phyloP scores from a whole-genome alignment of 2,329 filamentous ascomycete genomes.

The Amesomyces nigricolor region DNA sequence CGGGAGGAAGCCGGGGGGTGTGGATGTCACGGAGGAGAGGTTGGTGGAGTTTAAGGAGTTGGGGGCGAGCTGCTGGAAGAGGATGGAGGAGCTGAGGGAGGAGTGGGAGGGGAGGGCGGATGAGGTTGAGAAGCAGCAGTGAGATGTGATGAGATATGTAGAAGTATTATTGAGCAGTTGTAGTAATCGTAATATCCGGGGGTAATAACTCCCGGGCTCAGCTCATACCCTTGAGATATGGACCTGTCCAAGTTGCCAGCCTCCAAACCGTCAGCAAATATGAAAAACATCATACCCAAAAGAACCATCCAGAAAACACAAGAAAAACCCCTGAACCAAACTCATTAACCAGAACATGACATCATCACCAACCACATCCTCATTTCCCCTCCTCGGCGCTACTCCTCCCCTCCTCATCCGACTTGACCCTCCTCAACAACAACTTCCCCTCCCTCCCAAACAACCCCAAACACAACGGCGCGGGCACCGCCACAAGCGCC shows the following conservation, averaged over 20 bases:
- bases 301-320: neutral
- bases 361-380: neutral
- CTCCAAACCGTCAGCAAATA: neutral
- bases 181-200: slow-evolving; percentile 4
- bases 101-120: slow-evolving; percentile 55
- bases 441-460: slow-evolving; percentile 57
- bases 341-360: neutral
- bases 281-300: neutral
- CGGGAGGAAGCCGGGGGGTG: slow-evolving; percentile 54
- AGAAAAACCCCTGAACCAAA: neutral
- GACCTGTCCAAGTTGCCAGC: neutral
- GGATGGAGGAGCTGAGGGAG: slow-evolving; percentile 65
- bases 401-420: slow-evolving; percentile 33
- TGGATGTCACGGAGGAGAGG: slow-evolving; percentile 55
- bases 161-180: neutral
- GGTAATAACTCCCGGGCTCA: neutral
- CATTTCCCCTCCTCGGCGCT: slow-evolving; percentile 16
- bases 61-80: slow-evolving; percentile 58
- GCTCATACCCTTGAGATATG: too few relatives aligned
- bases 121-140: neutral
- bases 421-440: slow-evolving; percentile 44
- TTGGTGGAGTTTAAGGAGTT: slow-evolving; percentile 56
- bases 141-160: neutral
- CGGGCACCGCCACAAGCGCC: slow-evolving; percentile 56
- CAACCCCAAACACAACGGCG: slow-evolving; percentile 63